Conservation (phyloP, 805 yeast species). For the Diddensiella transvaalensis region DNA sequence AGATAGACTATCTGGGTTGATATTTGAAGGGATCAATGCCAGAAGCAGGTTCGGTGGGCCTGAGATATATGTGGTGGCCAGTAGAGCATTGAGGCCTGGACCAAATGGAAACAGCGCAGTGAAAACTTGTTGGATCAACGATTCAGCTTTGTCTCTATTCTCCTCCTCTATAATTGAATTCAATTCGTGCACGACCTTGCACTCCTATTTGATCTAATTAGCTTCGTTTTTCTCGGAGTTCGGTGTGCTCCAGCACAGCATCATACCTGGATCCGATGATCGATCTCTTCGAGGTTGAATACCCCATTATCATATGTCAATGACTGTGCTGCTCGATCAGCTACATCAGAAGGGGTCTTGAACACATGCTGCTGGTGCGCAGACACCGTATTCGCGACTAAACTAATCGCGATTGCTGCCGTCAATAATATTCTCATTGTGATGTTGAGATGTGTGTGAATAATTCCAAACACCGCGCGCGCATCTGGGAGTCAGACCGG, state of each 20-base stretch:
- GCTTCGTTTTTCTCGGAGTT: background rate
- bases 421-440: background rate
- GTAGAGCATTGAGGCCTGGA: slow-evolving; percentile 59
- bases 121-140: slow-evolving; percentile 40
- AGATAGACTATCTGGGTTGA: slow-evolving; percentile 48
- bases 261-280: slow-evolving; percentile 5
- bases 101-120: slow-evolving; percentile 38
- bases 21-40: slow-evolving; percentile 53
- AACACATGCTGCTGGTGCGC: slow-evolving; percentile 6
- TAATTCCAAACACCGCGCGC: background rate
- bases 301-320: slow-evolving; percentile 42
- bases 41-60: slow-evolving; percentile 60
- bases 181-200: slow-evolving; percentile 41
- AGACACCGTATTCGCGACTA: background rate
- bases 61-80: slow-evolving; percentile 62
- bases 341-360: background rate
- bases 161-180: slow-evolving; percentile 28
- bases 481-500: background rate
- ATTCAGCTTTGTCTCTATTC: slow-evolving; percentile 22
- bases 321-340: background rate
- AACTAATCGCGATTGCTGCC: background rate
- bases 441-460: background rate
- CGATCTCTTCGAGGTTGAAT: slow-evolving; percentile 39
- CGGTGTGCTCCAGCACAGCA: background rate
- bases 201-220: slow-evolving; percentile 26